A percentile compares a stretch with the other conserved stretches of the same genome.
phyloP scores from a whole-genome alignment of 176 grass and related monocot genomes.

The Avena eriantha region DNA sequence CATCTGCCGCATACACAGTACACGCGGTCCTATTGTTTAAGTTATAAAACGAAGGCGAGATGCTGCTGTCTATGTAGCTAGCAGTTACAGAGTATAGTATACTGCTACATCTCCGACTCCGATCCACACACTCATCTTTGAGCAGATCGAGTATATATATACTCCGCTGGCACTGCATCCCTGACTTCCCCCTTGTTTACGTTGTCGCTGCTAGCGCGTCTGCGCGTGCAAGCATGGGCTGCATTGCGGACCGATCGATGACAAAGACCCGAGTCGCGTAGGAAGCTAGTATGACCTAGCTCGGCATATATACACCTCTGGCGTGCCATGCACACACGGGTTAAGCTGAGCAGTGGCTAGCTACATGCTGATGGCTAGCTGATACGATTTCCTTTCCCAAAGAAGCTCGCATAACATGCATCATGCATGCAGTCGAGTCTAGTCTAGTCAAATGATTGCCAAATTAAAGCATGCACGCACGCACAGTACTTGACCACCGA shows the following conservation, averaged over 20 bases:
- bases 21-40: too few species aligned
- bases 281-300: too few species aligned
- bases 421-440: not conserved
- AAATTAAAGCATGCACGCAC: not conserved
- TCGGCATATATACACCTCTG: too few species aligned
- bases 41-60: too few species aligned
- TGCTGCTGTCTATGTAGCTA: too few species aligned
- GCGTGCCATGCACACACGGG: not conserved
- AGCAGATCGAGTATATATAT: not conserved
- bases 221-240: not conserved
- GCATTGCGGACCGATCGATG: not conserved
- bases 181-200: not conserved
- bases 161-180: too few species aligned
- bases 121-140: not conserved
- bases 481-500: not conserved
- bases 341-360: not conserved
- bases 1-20: not conserved
- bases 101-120: not conserved
- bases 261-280: not conserved
- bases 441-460: constrained; percentile 1
- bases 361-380: not conserved
- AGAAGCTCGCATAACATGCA: not conserved
- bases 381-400: constrained; percentile 3
- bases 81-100: not conserved
- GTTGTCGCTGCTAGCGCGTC: not conserved